Base-by-base conservation (phyloP, 306 rosid species). In the Fragaria vesca region DNA sequence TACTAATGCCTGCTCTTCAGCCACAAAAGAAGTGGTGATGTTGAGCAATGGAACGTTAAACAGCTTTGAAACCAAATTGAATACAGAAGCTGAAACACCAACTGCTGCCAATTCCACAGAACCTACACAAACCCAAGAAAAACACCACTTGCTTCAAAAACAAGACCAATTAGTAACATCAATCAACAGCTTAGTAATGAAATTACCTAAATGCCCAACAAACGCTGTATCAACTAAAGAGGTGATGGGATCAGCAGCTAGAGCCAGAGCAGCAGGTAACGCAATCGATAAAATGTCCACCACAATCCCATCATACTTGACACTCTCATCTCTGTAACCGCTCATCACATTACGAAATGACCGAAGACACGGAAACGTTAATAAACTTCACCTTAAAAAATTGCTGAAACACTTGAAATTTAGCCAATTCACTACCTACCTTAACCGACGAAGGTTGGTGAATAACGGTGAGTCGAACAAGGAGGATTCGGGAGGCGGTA, bases 151-250 rank as follows among this genome's bases (percentile, higher is more conserved):
- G 15, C 46, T 52, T 76, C 58, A 52, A 1, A 12, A 38, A 66
- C 32, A 36, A 51, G 13, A 58, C 20, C 55, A 43, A 24, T 71
- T n/a, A 71, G 52, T 45, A 63, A 70, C 20, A 0, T 63, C 69
- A 34, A 0, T 63, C 69, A 34, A 12, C 12, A 34, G 21, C 45
- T 34, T 3, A 18, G 70, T 36, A 24, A 66, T 66, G 5, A 36
- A 66, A 17, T 36, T 88, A 95, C 97, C 97, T 85, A 95, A 80
- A 74, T 95, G 99, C 45, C 99, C 97, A 76, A 95, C 90, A 28
- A 90, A 95, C 2, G 96, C 97, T 12, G 99, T 93, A 72, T 92
- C 99, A 67, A 95, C 87, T 86, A 95, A 87, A n/a, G 97, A 93
- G 21, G 90, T 74, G 72, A 95, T 74, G 3, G 99, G 97, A 67